Evolutionary conservation across 352 stramenopile genomes (phyloP), one percentile per base, ranked within the genome.

Genomic region (Phytophthora agathidicida): DNA sequence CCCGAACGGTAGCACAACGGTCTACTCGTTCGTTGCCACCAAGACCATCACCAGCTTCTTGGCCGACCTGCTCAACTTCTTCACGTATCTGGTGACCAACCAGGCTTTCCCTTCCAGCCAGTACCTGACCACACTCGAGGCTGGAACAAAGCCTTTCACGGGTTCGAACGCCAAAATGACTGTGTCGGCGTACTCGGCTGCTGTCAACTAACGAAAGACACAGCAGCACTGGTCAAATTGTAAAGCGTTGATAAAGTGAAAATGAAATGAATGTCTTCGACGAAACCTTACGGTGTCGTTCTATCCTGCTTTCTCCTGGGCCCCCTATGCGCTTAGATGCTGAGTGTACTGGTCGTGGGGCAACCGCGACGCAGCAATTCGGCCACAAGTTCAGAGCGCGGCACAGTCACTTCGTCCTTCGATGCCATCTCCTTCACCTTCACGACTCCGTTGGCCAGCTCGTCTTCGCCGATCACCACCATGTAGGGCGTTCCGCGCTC

Each of bases 361-460:
- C 85, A 92, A 55, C 77, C 75, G 51, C 84, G 85, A 57, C 72
- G 71, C 66, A 91, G 63, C 30, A 95, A 64, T 63, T 92, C 84
- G 7, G 68, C 70, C 42, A 94, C 77, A 33, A 95, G 68, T n/a
- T 93, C 79, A 37, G 55, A 80, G 57, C 87, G 89, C 55, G 66
- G 37, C 48, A 92, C 82, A 39, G 76, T 89, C 45, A 89, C 66
- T 48, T 98, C 91, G 58, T 99, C 96, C 59, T 97, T 94, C 17
- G 90, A 93, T 17, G 72, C 71, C 65, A 99, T 96, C 68, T 98
- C 92, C 77, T 99, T 99, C 39, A 99, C 83, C 76, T 98, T 99
- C 38, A 98, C 96, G 52, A 96, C 84, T 28, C 82, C 82, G 39
- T 97, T 89, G 64, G 91, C 88, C 27, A 98, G 65, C 73, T 99